These are phyloP conservation scores for Diutina sp. DNA, from an alignment of 1,139 yeast species.

Conservation along the genomic window DNA sequence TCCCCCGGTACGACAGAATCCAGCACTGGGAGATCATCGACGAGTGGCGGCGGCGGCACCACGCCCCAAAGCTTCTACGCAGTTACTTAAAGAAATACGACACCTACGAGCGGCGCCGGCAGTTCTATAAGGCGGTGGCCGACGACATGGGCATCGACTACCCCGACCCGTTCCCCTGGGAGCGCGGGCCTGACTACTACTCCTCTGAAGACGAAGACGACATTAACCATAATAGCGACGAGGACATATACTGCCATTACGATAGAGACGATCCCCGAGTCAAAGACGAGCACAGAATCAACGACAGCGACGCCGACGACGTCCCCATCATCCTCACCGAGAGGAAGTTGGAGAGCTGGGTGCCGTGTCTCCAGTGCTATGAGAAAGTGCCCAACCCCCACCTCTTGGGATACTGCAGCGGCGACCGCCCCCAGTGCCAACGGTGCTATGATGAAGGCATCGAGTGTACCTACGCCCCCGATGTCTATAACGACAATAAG, in stretches of 20 bases:
- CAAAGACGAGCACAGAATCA: too few relatives aligned
- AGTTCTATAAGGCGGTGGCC: too few relatives aligned
- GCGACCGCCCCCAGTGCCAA: neutral
- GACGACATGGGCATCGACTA: too few relatives aligned
- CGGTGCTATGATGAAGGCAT: neutral
- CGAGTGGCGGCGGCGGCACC: neutral
- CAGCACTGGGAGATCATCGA: neutral
- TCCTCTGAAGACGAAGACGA: neutral
- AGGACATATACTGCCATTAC: neutral
- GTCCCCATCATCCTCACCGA: neutral
- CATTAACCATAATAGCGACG: neutral
- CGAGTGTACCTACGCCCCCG: neutral
- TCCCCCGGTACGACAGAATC: neutral
- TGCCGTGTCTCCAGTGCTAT: neutral
- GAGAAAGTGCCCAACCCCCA: neutral
- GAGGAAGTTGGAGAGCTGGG: neutral
- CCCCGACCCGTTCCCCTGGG: neutral
- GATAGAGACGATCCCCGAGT: too few relatives aligned
- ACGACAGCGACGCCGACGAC: neutral
- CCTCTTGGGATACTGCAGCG: neutral
- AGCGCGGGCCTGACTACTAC: neutral
- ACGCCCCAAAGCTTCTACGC: neutral
- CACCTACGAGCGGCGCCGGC: neutral
- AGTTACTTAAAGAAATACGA: neutral
- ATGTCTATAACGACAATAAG: neutral